A percentile compares a stretch with the other conserved stretches of the same genome.
phyloP scores from a whole-genome alignment of 2,329 filamentous ascomycete genomes.

The Chaetomiaceae sp. region DNA sequence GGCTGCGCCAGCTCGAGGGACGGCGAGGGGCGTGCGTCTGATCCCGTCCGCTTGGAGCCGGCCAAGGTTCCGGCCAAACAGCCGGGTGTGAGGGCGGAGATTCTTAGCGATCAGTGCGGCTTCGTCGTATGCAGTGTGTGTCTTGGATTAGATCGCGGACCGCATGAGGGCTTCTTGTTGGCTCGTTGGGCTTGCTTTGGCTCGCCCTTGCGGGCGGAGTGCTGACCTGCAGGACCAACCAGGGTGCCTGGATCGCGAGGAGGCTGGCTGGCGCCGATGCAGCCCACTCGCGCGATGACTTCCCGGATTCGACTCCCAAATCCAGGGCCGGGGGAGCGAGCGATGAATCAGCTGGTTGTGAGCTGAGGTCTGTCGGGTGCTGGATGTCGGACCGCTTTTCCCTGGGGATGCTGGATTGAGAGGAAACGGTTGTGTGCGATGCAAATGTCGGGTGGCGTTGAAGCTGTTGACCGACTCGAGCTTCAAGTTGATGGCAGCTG shows the following conservation, averaged over 20 bases:
- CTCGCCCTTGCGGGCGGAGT: slow-evolving; percentile 23
- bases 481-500: too few species aligned
- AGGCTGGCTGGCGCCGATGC: slow-evolving; percentile 10
- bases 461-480: too few species aligned
- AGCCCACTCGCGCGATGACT: slow-evolving; percentile 20
- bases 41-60: slow-evolving; percentile 16
- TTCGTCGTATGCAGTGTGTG: slow-evolving; percentile 11
- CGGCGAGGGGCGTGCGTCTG: slow-evolving; percentile 4
- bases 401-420: too few species aligned
- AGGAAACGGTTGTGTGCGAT: too few species aligned
- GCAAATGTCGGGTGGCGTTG: too few species aligned
- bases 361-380: too few species aligned
- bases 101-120: slow-evolving; percentile 14
- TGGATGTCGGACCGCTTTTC: too few species aligned
- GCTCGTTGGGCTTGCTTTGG: slow-evolving; percentile 17
- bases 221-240: slow-evolving; percentile 22
- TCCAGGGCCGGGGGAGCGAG: slow-evolving; percentile 16
- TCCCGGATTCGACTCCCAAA: slow-evolving; percentile 20
- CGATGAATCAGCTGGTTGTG: slow-evolving; percentile 13
- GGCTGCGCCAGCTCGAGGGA: not conserved
- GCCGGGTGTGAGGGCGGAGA: not conserved
- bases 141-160: slow-evolving; percentile 18
- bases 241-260: slow-evolving; percentile 13
- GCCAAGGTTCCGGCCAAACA: slow-evolving; percentile 11
- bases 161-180: slow-evolving; percentile 18